A percentile compares a stretch with the other conserved stretches of the same genome.
Conservation (phyloP, 352 stramenopile genomes). For the Phytophthora gonapodyides region DNA sequence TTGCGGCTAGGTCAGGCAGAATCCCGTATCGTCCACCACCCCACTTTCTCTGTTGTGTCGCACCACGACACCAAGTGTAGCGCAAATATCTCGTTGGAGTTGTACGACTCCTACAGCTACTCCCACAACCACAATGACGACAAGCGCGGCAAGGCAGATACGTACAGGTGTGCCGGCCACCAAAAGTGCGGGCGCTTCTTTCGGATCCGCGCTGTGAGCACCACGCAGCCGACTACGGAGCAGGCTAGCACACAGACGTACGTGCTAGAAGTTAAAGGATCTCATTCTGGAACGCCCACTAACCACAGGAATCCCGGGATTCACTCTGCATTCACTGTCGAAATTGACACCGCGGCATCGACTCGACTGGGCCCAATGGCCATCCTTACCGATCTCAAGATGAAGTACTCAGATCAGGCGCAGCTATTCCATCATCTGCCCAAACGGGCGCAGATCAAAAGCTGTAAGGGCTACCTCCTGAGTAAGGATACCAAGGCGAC, state of each 20-base stretch:
- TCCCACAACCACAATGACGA: background rate
- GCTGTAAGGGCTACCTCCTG: background rate
- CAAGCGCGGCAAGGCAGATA: background rate
- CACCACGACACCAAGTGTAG: background rate
- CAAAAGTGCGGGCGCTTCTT: background rate
- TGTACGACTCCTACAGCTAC: background rate
- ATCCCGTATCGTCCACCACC: background rate
- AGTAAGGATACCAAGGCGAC: background rate
- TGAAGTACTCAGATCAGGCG: background rate
- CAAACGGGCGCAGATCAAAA: background rate
- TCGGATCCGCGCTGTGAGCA: background rate
- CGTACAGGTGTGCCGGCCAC: background rate
- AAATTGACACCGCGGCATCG: background rate
- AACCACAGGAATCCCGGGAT: background rate
- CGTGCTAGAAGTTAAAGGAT: background rate
- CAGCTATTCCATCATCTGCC: background rate
- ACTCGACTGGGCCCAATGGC: background rate
- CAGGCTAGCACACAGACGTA: background rate
- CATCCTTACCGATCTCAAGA: background rate
- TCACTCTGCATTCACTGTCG: background rate
- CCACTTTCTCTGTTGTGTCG: background rate
- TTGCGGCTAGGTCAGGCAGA: background rate
- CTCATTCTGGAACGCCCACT: background rate
- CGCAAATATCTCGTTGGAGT: no score
- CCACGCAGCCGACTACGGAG: no score